Conservation (phyloP, 75 land plant species). For the Azolla pinnata region DNA sequence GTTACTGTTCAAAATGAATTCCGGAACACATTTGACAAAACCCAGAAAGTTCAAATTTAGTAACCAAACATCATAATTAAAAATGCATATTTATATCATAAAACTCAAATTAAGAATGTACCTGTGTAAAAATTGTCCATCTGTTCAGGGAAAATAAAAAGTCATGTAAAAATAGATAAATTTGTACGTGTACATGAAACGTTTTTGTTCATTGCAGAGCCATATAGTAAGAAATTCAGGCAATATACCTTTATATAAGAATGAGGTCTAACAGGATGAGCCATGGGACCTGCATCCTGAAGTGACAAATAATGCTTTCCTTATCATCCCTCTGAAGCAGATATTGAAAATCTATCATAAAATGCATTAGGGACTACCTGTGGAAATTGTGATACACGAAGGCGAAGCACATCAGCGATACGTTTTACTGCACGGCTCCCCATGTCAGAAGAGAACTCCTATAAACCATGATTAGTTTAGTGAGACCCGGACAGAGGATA, state of each 20-base stretch:
- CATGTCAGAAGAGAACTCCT: constrained; percentile 99
- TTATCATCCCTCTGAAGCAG: background rate
- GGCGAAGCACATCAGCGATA: constrained; percentile 77
- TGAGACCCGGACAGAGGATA: background rate
- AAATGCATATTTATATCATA: background rate
- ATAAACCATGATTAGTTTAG: constrained; percentile 8
- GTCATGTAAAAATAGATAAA: too few species aligned
- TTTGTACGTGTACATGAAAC: too few species aligned
- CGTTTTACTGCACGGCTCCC: constrained; percentile 94
- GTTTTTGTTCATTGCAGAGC: too few species aligned
- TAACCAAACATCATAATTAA: background rate
- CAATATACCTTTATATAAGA: constrained; percentile 78
- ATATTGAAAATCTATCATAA: background rate
- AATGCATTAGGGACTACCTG: constrained; percentile 49
- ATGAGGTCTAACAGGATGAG: constrained; percentile 95
- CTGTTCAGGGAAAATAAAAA: too few species aligned
- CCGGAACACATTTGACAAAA: too few species aligned
- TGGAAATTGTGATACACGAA: constrained; percentile 78
- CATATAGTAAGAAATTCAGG: too few species aligned
- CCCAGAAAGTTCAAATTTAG: background rate
- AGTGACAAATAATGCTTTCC: background rate
- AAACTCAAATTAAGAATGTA: constrained; percentile 1
- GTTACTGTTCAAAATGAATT: constrained; percentile 32
- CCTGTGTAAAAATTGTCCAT: constrained; percentile 99
- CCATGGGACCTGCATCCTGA: constrained; percentile 99